A percentile compares a stretch with the other conserved stretches of the same genome.
Conservation (phyloP, 768 basidiomycete species). For the Leccinum olivaceopallidum region DNA sequence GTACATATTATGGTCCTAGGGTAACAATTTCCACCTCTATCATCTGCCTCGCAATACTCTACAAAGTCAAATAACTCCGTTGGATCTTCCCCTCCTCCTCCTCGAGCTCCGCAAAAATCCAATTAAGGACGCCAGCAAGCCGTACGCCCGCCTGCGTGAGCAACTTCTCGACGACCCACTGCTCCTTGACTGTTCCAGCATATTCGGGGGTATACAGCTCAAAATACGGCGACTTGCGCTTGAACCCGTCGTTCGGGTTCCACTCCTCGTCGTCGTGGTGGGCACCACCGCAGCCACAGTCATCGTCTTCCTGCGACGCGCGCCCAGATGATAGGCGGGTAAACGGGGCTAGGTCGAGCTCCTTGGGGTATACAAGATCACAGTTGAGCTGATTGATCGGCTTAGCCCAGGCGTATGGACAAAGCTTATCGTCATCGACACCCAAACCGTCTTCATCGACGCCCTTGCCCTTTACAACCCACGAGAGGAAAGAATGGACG, state of each 20-base stretch:
- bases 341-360: conserved; percentile 45
- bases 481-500: conserved; percentile 12
- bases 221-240: conserved; percentile 34
- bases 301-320: conserved; percentile 6
- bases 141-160: too few species aligned
- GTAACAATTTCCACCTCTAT: background rate
- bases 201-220: conserved; percentile 86
- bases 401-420: conserved; percentile 79
- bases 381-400: conserved; percentile 80
- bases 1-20: background rate
- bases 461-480: background rate
- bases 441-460: conserved; percentile 29
- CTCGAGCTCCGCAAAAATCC: too few species aligned
- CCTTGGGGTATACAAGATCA: conserved; percentile 75
- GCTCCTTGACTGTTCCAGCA: conserved; percentile 46
- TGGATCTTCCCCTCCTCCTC: background rate
- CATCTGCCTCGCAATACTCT: background rate
- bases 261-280: background rate
- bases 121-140: too few species aligned
- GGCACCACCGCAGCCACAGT: background rate
- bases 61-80: conserved; percentile 4
- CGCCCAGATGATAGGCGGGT: conserved; percentile 31
- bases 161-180: too few species aligned
- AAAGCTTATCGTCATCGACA: conserved; percentile 59
- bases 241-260: background rate